Conservation (phyloP, 352 stramenopile genomes). For the Elongisporangium prolatum region DNA sequence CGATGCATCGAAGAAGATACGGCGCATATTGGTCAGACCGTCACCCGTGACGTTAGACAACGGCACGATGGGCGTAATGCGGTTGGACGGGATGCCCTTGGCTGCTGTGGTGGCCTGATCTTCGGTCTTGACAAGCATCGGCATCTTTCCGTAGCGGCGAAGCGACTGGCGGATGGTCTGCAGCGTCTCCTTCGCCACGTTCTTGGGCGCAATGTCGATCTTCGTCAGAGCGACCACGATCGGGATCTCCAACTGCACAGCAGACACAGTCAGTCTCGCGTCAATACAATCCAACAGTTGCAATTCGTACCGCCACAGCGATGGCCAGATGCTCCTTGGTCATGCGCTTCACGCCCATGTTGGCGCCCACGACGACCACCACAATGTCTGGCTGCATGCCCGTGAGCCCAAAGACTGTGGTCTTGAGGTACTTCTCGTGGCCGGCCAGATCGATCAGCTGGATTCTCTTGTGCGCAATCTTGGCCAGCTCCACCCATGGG, state of each 20-base stretch:
- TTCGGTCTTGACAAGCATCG: slow-evolving; percentile 89
- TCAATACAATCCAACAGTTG: too few relatives aligned
- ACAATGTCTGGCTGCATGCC: slow-evolving; percentile 95
- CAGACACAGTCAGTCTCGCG: slow-evolving; percentile 1
- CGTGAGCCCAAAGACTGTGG: slow-evolving; percentile 98
- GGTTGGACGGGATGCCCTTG: slow-evolving; percentile 87
- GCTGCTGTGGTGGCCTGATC: slow-evolving; percentile 84
- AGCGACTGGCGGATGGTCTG: slow-evolving; percentile 86
- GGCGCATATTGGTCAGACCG: slow-evolving; percentile 74
- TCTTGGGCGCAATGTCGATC: slow-evolving; percentile 92
- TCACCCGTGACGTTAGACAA: slow-evolving; percentile 98
- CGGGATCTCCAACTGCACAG: slow-evolving; percentile 81
- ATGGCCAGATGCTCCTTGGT: slow-evolving; percentile 93
- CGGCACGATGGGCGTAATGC: slow-evolving; percentile 95
- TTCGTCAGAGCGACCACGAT: slow-evolving; percentile 94
- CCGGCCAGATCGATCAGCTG: slow-evolving; percentile 87
- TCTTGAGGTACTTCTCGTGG: slow-evolving; percentile 99
- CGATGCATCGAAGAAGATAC: slow-evolving; percentile 67
- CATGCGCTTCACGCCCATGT: slow-evolving; percentile 95
- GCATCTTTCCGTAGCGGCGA: slow-evolving; percentile 89
- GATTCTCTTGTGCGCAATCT: slow-evolving; percentile 74
- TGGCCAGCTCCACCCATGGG: slow-evolving; percentile 77
- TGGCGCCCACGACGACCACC: slow-evolving; percentile 91
- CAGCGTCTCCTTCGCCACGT: slow-evolving; percentile 90
- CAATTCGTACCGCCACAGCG: slow-evolving; percentile 64